phyloP scores from a whole-genome alignment of 73 alveolate genomes.

The Durusdinium trenchii region DNA sequence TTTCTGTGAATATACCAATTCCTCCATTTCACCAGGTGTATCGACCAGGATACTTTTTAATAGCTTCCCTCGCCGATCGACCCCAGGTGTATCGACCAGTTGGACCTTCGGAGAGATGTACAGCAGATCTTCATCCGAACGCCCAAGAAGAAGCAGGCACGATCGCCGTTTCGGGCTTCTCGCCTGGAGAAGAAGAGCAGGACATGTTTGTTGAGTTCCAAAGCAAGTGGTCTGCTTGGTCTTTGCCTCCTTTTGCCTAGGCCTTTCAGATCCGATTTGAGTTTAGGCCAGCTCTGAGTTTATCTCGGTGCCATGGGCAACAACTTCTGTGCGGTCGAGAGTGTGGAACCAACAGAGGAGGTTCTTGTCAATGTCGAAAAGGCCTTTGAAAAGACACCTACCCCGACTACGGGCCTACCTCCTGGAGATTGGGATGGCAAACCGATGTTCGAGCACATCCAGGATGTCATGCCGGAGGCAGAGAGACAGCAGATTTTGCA shows the following conservation, averaged over 20 bases:
- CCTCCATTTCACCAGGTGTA: neutral
- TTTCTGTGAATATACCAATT: too few species aligned
- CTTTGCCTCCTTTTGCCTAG: too few species aligned
- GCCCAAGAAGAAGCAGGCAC: constrained; percentile 99
- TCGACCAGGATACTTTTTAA: neutral
- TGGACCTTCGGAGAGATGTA: constrained; percentile 99
- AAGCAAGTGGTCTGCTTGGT: too few species aligned
- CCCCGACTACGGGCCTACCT: neutral
- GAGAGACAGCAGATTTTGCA: neutral
- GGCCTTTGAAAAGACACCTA: constrained; percentile 98
- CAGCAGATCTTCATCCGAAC: constrained; percentile 99
- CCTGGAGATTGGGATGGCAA: neutral
- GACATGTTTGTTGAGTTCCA: too few species aligned
- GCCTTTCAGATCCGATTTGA: too few species aligned
- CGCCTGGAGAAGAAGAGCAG: too few species aligned
- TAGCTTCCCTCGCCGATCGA: neutral
- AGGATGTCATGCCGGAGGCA: neutral
- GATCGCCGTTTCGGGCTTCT: constrained; percentile 98
- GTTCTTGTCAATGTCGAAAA: constrained; percentile 99
- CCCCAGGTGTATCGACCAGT: constrained; percentile 96
- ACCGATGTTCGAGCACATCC: neutral
- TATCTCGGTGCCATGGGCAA: too few species aligned
- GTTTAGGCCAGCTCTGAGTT: too few species aligned
- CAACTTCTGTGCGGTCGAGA: too few species aligned
- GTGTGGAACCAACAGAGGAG: too few species aligned